Evolutionary conservation across 2,329 filamentous ascomycete species (phyloP).

Genomic region (Calonectria montana): DNA sequence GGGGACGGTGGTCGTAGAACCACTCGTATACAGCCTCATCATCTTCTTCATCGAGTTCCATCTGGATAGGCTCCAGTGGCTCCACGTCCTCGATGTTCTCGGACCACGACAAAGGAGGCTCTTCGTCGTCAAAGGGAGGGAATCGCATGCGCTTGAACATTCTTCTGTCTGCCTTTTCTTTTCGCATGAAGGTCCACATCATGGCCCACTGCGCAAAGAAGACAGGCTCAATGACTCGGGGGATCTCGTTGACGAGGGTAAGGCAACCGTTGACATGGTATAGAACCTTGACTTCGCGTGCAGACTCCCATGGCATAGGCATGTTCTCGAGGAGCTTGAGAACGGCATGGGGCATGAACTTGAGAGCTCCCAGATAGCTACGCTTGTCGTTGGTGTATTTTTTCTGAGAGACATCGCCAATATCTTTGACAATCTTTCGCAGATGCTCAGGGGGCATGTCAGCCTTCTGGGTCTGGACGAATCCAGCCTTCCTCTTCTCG

Average conservation of each 20-base stretch:
- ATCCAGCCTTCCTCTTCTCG: constrained; percentile 96
- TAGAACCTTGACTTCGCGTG: constrained; percentile 94
- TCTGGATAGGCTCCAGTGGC: constrained; percentile 95
- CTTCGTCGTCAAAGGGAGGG: constrained; percentile 97
- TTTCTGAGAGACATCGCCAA: constrained; percentile 98
- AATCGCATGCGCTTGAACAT: constrained; percentile 99
- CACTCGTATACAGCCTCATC: constrained; percentile 93
- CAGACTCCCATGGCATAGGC: constrained; percentile 99
- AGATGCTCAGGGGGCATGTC: constrained; percentile 99
- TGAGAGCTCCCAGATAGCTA: constrained; percentile 95
- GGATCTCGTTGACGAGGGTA: constrained; percentile 96
- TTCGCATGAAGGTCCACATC: constrained; percentile 99
- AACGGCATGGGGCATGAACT: constrained; percentile 99
- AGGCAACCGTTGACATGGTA: constrained; percentile 99
- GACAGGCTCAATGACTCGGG: constrained; percentile 95
- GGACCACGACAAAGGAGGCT: constrained; percentile 96
- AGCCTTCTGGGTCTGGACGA: constrained; percentile 97
- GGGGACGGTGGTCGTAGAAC: constrained; percentile 95
- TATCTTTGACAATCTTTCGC: constrained; percentile 98
- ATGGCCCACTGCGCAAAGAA: constrained; percentile 99
- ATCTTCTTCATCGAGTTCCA: constrained; percentile 96
- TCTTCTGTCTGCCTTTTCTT: constrained; percentile 94
- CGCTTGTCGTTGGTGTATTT: constrained; percentile 99
- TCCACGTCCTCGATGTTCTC: constrained; percentile 99
- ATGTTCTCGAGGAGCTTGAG: constrained; percentile 98